Conservation (phyloP, 495 filamentous ascomycete genomes). For the Baudoinia panamericana region DNA sequence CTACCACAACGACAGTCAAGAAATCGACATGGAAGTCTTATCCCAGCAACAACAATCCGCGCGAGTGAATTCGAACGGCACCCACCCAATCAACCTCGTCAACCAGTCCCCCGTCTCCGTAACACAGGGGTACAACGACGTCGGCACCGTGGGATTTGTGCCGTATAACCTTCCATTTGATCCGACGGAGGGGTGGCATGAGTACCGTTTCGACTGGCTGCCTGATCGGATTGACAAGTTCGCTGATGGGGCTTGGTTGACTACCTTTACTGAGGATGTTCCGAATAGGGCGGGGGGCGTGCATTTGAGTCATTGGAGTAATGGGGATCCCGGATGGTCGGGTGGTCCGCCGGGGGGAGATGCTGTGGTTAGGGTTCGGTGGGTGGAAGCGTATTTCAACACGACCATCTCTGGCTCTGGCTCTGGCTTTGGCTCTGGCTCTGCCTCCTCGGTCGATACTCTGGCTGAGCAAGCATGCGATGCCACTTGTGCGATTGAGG, state of each 20-base stretch:
- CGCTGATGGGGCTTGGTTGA: constrained; percentile 43
- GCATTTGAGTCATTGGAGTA: constrained; percentile 65
- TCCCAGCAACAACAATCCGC: constrained; percentile 40
- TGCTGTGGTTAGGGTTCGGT: constrained; percentile 45
- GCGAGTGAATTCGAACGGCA: no score
- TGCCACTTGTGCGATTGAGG: no score
- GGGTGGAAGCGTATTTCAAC: constrained; percentile 70
- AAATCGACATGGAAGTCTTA: constrained; percentile 69
- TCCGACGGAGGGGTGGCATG: constrained; percentile 48
- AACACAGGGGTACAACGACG: constrained; percentile 42
- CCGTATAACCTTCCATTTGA: constrained; percentile 46
- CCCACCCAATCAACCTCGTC: constrained; percentile 54
- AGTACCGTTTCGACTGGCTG: constrained; percentile 69
- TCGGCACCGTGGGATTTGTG: constrained; percentile 40
- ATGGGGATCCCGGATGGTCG: constrained; percentile 56
- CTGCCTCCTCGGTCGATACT: no score
- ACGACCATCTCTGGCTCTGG: no score
- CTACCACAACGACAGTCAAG: constrained; percentile 66
- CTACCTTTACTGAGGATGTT: constrained; percentile 41
- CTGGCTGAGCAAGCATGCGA: no score
- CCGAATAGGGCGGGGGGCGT: constrained; percentile 48
- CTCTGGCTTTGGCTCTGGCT: no score
- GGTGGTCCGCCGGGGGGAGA: constrained; percentile 51
- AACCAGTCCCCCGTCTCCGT: constrained; percentile 47
- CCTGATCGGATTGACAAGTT: constrained; percentile 48